Evolutionary conservation across 257 asterid genomes (phyloP).

Genomic region (Asclepias syriaca): DNA sequence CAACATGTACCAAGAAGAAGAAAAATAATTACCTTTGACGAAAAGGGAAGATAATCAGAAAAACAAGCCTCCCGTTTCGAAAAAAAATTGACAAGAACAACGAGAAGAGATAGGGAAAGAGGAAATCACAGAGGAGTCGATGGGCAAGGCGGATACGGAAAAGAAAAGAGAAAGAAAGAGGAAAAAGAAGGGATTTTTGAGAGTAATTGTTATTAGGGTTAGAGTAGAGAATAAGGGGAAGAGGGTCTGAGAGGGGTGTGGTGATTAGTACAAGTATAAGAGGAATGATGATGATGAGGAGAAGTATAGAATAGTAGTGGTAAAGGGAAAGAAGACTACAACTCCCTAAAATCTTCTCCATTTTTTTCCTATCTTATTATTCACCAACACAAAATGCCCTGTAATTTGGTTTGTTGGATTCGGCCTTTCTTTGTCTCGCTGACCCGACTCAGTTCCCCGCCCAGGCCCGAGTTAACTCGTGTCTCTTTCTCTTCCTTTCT

Average conservation of each 20-base stretch:
- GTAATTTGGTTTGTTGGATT: slow-evolving; percentile 27
- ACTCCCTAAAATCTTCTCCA: slow-evolving; percentile 60
- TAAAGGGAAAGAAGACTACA: slow-evolving; percentile 49
- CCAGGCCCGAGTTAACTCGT: slow-evolving; percentile 44
- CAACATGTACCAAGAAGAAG: slow-evolving; percentile 1
- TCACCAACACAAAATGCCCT: slow-evolving; percentile 12
- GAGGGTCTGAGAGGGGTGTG: slow-evolving; percentile 1
- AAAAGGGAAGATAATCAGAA: slow-evolving; percentile 12
- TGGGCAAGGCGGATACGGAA: slow-evolving; percentile 22
- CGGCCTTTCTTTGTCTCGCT: slow-evolving; percentile 21
- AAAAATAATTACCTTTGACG: slow-evolving; percentile 28
- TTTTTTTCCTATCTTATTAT: slow-evolving; percentile 35
- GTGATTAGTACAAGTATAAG: background rate
- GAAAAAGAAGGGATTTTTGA: slow-evolving; percentile 5
- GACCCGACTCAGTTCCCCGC: slow-evolving; percentile 36
- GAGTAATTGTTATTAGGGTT: slow-evolving; percentile 38
- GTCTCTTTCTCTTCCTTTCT: slow-evolving; percentile 9
- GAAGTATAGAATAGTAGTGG: slow-evolving; percentile 21
- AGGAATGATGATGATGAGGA: background rate
- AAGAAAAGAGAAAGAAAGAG: slow-evolving; percentile 9
- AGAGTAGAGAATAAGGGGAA: slow-evolving; percentile 4
- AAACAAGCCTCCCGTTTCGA: slow-evolving; percentile 9
- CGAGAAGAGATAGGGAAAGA: background rate
- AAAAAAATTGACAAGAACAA: slow-evolving; percentile 23
- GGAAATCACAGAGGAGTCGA: slow-evolving; percentile 35